Percentiles rank a stretch among this genome's conserved stretches.
These are phyloP conservation scores for Trapa incisa DNA, from an alignment of 345 rosid genomes.

Conservation along the genomic window DNA sequence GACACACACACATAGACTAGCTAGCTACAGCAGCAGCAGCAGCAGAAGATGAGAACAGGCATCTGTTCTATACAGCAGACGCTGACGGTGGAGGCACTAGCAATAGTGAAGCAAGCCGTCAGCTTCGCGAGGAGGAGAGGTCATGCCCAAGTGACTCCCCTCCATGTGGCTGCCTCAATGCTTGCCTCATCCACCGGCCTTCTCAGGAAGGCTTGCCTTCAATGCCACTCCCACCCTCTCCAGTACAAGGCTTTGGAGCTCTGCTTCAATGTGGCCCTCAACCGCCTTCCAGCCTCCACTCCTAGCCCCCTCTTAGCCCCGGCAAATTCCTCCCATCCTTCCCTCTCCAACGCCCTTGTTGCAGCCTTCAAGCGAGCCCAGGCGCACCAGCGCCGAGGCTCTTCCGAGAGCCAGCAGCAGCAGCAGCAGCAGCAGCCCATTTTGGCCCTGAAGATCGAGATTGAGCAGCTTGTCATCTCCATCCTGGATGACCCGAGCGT, in stretches of 20 bases:
- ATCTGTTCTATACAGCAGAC: slow-evolving; percentile 46
- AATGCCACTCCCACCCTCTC: slow-evolving; percentile 63
- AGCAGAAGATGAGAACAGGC: slow-evolving; percentile 40
- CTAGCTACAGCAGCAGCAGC: too few species aligned
- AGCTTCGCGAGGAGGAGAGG: slow-evolving; percentile 49
- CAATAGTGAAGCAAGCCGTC: slow-evolving; percentile 47
- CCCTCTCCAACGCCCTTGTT: slow-evolving; percentile 58
- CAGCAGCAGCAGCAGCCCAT: slow-evolving; percentile 77
- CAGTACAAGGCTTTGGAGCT: slow-evolving; percentile 68
- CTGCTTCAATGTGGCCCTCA: slow-evolving; percentile 63
- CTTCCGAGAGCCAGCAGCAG: slow-evolving; percentile 66
- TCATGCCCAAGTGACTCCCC: slow-evolving; percentile 70
- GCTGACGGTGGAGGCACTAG: slow-evolving; percentile 45
- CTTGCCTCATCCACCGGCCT: slow-evolving; percentile 44
- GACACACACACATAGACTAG: too few species aligned
- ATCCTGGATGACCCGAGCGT: slow-evolving; percentile 74
- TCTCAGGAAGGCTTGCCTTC: slow-evolving; percentile 52
- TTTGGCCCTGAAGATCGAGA: slow-evolving; percentile 55
- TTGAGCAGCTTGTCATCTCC: slow-evolving; percentile 49
- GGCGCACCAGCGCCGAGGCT: slow-evolving; percentile 70
- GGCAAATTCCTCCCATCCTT: slow-evolving; percentile 22
- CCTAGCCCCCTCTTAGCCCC: slow-evolving; percentile 41
- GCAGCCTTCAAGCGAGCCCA: slow-evolving; percentile 75
- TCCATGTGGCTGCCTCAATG: slow-evolving; percentile 61
- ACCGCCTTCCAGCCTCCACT: slow-evolving; percentile 59